A percentile compares a stretch with the other conserved stretches of the same genome.
phyloP scores from a whole-genome alignment of 768 basidiomycete species.

The Wakefieldia striispora region DNA sequence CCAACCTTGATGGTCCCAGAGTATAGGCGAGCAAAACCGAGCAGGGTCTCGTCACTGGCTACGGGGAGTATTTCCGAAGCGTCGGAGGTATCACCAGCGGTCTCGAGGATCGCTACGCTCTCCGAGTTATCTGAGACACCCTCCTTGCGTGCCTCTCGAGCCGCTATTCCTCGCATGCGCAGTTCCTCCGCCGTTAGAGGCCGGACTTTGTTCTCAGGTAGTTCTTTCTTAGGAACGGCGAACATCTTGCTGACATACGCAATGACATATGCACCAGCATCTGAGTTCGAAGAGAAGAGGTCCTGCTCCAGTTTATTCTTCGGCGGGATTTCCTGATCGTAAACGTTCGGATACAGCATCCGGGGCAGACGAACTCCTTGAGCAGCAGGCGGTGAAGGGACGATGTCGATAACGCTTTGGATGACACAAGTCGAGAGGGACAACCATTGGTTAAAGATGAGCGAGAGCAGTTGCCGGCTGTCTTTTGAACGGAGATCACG shows the following conservation, averaged over 20 bases:
- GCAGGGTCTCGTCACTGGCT: conserved; percentile 56
- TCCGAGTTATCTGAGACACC: conserved; percentile 28
- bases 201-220: conserved; percentile 84
- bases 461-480: conserved; percentile 72
- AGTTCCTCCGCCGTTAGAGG: conserved; percentile 81
- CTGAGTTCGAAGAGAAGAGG: conserved; percentile 69
- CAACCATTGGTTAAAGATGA: conserved; percentile 95
- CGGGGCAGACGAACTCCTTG: conserved; percentile 84
- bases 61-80: background rate
- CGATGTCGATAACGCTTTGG: conserved; percentile 86
- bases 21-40: conserved; percentile 94
- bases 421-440: conserved; percentile 91
- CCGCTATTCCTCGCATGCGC: conserved; percentile 59
- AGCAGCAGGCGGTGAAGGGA: conserved; percentile 84
- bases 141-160: conserved; percentile 41
- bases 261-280: conserved; percentile 56
- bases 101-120: conserved; percentile 6
- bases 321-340: conserved; percentile 56
- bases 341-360: conserved; percentile 84
- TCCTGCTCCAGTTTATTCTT: conserved; percentile 82
- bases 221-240: conserved; percentile 72
- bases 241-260: conserved; percentile 99
- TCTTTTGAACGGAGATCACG: conserved; percentile 94
- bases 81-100: background rate
- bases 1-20: conserved; percentile 78